Percentiles rank a stretch among this genome's conserved stretches.
These are phyloP conservation scores for Blumeria hordei DNA, from an alignment of 2,329 filamentous ascomycete genomes.

Conservation along the genomic window DNA sequence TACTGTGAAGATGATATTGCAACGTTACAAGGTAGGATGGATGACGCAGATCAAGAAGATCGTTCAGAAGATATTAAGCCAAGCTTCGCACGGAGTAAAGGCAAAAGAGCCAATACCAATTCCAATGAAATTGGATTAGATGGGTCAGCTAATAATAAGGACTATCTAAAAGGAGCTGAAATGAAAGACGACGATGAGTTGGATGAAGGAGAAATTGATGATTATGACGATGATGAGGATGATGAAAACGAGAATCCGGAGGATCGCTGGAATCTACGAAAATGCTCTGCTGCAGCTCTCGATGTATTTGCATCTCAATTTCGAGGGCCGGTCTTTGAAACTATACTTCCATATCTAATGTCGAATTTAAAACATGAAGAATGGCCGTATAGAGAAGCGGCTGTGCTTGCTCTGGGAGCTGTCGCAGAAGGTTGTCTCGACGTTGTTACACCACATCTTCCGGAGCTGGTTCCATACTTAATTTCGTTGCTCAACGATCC, in stretches of 20 bases:
- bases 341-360: slow-evolving; percentile 78
- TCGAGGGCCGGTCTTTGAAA: slow-evolving; percentile 64
- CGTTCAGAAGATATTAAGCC: slow-evolving; percentile 78
- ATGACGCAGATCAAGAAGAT: slow-evolving; percentile 83
- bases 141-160: slow-evolving; percentile 12
- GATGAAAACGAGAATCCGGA: slow-evolving; percentile 66
- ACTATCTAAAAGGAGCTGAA: slow-evolving; percentile 17
- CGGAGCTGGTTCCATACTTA: slow-evolving; percentile 73
- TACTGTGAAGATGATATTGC: slow-evolving; percentile 88
- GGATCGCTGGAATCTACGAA: slow-evolving; percentile 82
- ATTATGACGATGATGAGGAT: slow-evolving; percentile 38
- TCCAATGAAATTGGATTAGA: slow-evolving; percentile 16
- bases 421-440: slow-evolving; percentile 88
- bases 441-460: slow-evolving; percentile 71
- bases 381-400: slow-evolving; percentile 83
- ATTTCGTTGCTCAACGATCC: slow-evolving; percentile 62
- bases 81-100: slow-evolving; percentile 54
- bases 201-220: slow-evolving; percentile 71
- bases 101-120: slow-evolving; percentile 16
- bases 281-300: slow-evolving; percentile 86
- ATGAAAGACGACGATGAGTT: slow-evolving; percentile 44
- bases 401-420: slow-evolving; percentile 78
- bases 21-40: slow-evolving; percentile 57
- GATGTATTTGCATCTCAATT: slow-evolving; percentile 89
- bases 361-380: slow-evolving; percentile 69